Base-by-base conservation (phyloP, 768 basidiomycete species). In the Mycena haematopus region DNA sequence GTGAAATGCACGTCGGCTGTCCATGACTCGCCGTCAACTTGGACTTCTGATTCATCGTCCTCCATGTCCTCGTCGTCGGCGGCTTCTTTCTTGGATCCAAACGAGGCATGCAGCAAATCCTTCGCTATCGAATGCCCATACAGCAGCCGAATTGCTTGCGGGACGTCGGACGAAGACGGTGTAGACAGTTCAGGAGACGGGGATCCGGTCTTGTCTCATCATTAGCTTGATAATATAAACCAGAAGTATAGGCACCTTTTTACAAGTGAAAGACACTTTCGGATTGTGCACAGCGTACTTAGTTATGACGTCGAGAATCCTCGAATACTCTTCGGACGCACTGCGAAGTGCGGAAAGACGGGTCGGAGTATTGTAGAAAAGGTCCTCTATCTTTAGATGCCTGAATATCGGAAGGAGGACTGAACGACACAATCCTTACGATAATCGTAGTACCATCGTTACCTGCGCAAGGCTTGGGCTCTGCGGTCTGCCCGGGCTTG, bases 251-350 rank as follows among this genome's bases (percentile, higher is more conserved):
- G n/a, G n/a, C 50, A 90, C 94, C 85, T 98, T 99, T 75, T 92
- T 96, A 82, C 96, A 98, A 0, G 87, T 80, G 77, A 98, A 96
- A 0, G 95, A 84, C 3, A 95, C 86, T 13, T 83, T 85, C 0
- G 96, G 86, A 72, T 99, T 99, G 73, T 99, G 97, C 11, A 96
- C 82, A 0, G 97, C 94, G 71, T 99, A 99, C 64, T 90, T 92
- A 2, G 92, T 93, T 27, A 99, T 81, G 11, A 99, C 92, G 65
- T 96, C 93, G 2, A 99, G 81, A 45, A 99, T 95, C 35, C 93
- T 85, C 6, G 87, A 83, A 74, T 96, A 98, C 72, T 99, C 97
- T 67, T 99, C 96, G 2, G 94, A 91, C 4, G 89, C 77, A 59
- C 87, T 90, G 36, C 91, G 87, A 57, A 99, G 81, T 1, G 95